Conservation (phyloP, 1,284 basidiomycete genomes). For the Marasmius sp. region DNA sequence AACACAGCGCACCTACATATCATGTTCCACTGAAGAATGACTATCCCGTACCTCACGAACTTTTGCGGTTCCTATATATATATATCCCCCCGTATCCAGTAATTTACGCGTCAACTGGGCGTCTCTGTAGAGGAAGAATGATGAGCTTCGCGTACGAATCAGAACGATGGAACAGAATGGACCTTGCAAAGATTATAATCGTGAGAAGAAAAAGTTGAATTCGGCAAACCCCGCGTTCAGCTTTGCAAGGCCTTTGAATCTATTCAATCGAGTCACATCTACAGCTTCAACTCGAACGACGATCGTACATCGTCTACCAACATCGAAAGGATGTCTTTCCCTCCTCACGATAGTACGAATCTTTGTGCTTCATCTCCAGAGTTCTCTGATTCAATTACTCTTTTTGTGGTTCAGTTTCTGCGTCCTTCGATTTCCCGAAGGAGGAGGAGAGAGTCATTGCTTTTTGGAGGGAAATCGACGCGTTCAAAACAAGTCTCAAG, state of each 20-base stretch:
- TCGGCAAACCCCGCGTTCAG: background rate
- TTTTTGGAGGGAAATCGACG: conserved; percentile 97
- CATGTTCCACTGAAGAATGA: no score
- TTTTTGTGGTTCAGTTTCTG: conserved; percentile 48
- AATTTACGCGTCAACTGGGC: no score
- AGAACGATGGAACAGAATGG: no score
- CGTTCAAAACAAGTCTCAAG: conserved; percentile 93
- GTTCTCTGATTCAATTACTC: conserved; percentile 8
- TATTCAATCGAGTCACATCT: background rate
- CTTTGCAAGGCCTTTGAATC: background rate
- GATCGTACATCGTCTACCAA: background rate
- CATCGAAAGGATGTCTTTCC: conserved; percentile 56
- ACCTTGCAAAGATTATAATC: no score
- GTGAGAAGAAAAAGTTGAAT: background rate
- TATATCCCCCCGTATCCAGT: no score
- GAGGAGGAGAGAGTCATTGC: conserved; percentile 92
- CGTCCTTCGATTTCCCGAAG: conserved; percentile 84
- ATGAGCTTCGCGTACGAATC: no score
- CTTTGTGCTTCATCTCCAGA: conserved; percentile 1
- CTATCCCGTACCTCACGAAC: no score
- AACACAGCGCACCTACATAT: no score
- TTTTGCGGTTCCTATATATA: no score
- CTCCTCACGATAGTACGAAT: conserved; percentile 69
- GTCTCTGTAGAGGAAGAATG: no score
- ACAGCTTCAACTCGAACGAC: background rate